Evolutionary conservation across 495 filamentous ascomycete genomes (phyloP), one percentile per base, ranked within the genome.

Genomic region (Talaromyces proteolyticus): DNA sequence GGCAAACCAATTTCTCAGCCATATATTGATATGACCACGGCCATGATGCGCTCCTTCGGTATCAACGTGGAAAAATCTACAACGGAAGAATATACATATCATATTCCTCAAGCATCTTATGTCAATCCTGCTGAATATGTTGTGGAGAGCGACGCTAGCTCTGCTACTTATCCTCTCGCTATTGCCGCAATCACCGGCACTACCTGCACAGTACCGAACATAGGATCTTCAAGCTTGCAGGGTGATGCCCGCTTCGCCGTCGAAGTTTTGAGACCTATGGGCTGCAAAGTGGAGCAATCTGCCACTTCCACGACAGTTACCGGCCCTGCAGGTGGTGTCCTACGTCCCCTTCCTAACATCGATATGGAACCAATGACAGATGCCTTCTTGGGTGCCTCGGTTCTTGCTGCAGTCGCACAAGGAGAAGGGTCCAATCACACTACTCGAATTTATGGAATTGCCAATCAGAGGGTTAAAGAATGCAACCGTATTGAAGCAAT

Each of bases 311-410:
- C 93, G 11, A 97, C 92, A 2, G 94, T 99, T 12, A 93, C 82
- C 38, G 93, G 93, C 2, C 92, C 92, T n/a, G 67, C 78, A 14
- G 69, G 70, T 49, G 92, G 91, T 19, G 67, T 75, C 4, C 68
- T 99, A 38, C 83, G 82, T 53, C 77, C 84, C 0, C 66, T 89
- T 8, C 75, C 82, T 2, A 80, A 91, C 42, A 82, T 97, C 21
- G 91, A 99, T 59, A 99, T 99, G 93, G 93, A 96, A 61, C 88
- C 91, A 14, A 99, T 99, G 93, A 99, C 93, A 0, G 93, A 99
- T 72, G 93, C 93, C 46, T 99, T 99, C 78, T 73, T 99, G 23
- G 94, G 88, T 21, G 93, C 93, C 16, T 92, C 89, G 11, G 88
- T 95, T 24, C 82, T 99, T 45, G 94, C 91, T 14, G 93, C 93